Conservation (phyloP, 768 basidiomycete species). For the Tricholoma flavovirens region DNA sequence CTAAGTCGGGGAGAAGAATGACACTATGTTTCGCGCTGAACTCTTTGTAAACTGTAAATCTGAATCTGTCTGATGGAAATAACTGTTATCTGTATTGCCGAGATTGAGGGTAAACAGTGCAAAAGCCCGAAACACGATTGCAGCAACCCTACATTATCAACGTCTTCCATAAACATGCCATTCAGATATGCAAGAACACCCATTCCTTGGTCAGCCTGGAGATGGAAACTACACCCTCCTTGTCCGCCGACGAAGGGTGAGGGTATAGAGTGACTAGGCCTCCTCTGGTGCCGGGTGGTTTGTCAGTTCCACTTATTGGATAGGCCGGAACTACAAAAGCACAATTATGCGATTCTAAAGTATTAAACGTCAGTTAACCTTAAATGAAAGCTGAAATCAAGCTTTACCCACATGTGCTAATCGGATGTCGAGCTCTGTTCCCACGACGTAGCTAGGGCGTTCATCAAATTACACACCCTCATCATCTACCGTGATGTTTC, state of each 20-base stretch:
- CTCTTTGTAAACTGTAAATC: not conserved
- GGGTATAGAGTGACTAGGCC: not conserved
- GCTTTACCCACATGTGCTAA: not conserved
- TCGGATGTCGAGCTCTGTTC: not conserved
- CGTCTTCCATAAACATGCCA: no score
- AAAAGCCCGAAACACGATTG: not conserved
- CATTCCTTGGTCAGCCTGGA: not conserved
- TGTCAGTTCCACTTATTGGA: not conserved
- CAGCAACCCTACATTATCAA: not conserved
- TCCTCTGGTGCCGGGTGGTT: not conserved
- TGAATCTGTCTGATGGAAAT: not conserved
- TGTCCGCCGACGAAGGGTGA: not conserved
- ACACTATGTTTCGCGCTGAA: not conserved
- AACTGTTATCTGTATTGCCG: not conserved
- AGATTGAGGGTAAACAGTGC: not conserved
- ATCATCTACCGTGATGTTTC: constrained; percentile 37
- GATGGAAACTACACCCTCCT: not conserved
- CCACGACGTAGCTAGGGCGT: not conserved
- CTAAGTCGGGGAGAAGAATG: not conserved
- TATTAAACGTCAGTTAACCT: not conserved
- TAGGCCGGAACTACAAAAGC: not conserved
- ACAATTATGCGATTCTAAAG: not conserved
- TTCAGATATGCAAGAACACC: not conserved
- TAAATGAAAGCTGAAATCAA: not conserved
- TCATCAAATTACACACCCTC: not conserved